phyloP scores from a whole-genome alignment of 208 protist species.

The Lotmaria passim region DNA sequence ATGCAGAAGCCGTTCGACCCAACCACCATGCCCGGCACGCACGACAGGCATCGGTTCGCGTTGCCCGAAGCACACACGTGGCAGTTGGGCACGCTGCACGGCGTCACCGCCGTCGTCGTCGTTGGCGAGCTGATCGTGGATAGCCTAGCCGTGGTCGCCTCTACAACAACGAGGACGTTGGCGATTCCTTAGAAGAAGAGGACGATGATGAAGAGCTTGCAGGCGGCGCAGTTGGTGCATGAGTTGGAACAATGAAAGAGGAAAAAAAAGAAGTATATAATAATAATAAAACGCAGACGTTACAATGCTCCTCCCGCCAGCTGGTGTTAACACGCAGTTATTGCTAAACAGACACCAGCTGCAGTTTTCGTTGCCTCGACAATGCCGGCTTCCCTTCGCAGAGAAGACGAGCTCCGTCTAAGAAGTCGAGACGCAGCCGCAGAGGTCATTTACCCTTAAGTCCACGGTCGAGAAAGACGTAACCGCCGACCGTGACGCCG shows the following conservation, averaged over 20 bases:
- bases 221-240: too few relatives aligned
- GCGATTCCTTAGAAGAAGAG: too few relatives aligned
- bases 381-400: not conserved
- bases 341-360: not conserved
- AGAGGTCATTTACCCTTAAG: not conserved
- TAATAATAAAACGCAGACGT: too few relatives aligned
- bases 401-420: not conserved
- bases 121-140: not conserved
- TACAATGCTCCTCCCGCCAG: not conserved
- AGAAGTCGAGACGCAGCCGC: not conserved
- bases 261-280: too few relatives aligned
- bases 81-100: slow-evolving; percentile 9
- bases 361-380: not conserved
- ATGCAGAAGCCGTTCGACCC: slow-evolving; percentile 11
- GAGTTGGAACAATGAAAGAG: too few relatives aligned
- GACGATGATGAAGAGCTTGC: too few relatives aligned
- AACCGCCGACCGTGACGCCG: not conserved
- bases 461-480: not conserved
- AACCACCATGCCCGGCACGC: slow-evolving; percentile 12
- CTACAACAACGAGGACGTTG: not conserved
- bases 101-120: slow-evolving; percentile 2
- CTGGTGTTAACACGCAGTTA: not conserved
- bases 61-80: slow-evolving; percentile 3
- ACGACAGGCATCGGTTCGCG: slow-evolving; percentile 12
- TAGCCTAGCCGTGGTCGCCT: not conserved